Conservation (phyloP, 2,329 filamentous ascomycete genomes). For the Verticillium tricorpus region DNA sequence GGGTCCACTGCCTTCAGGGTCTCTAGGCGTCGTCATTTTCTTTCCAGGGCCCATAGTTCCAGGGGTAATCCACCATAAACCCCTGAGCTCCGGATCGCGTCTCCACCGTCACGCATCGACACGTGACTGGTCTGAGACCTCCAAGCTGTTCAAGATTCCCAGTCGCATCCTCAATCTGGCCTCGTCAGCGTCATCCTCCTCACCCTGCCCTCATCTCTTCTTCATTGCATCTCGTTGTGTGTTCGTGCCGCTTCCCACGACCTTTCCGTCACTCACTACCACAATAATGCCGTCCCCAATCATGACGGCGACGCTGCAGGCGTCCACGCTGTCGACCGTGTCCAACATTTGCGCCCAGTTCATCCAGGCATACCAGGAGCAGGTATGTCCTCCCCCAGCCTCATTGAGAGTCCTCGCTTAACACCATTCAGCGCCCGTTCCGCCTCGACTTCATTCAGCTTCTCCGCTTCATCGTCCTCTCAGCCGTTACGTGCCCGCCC, state of each 20-base stretch:
- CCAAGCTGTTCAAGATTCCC: neutral
- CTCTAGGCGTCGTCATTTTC: neutral
- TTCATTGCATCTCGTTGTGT: neutral
- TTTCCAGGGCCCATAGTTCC: neutral
- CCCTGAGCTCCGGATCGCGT: neutral
- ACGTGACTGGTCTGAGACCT: neutral
- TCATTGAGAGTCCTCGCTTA: neutral
- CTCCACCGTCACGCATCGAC: neutral
- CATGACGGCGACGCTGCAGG: slow-evolving; percentile 47
- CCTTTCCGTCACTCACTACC: neutral
- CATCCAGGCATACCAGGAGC: slow-evolving; percentile 42
- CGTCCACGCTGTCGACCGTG: slow-evolving; percentile 42
- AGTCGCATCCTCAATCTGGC: neutral
- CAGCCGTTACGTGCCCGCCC: slow-evolving; percentile 49
- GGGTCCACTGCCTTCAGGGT: neutral
- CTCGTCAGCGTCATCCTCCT: neutral
- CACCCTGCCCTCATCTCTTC: neutral
- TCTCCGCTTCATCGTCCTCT: slow-evolving; percentile 48
- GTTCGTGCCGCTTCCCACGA: neutral
- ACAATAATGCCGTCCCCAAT: slow-evolving; percentile 43
- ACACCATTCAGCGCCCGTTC: slow-evolving; percentile 26
- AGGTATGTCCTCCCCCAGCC: slow-evolving; percentile 22
- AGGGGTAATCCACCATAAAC: neutral
- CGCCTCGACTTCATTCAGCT: slow-evolving; percentile 42
- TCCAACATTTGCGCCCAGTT: slow-evolving; percentile 53